Base-by-base conservation (phyloP, 345 rosid species). In the Eutrema japonicum region DNA sequence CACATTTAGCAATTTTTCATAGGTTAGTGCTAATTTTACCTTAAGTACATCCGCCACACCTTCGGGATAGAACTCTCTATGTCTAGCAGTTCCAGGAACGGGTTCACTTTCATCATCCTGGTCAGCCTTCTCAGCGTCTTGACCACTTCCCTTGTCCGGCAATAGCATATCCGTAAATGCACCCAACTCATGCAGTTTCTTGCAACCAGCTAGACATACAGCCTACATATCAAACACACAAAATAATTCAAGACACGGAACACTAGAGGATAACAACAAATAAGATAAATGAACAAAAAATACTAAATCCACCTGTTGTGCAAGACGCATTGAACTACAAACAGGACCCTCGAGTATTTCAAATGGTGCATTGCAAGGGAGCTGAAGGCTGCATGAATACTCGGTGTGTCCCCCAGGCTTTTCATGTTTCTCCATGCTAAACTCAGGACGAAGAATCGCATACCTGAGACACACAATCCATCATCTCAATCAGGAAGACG, bases 151-250 rank as follows among this genome's bases (percentile, higher is more conserved):
- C 79, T 87, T 95, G 83, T 95, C 99, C 6, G 99, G 99, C 80
- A 95, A 88, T 63, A 95, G 88, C 96, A 88, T 92, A 83, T 95
- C 98, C 37, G 97, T 95, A 83, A 95, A 95, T 49, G 96, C 97
- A 70, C 96, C 98, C 99, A 95, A 88, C 84, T 95, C 99, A 75
- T 95, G 99, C 78, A 92, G 89, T 84, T 89, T 95, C 87, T 92
- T 95, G 88, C 99, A 92, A 77, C 96, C 99, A 77, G 92, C 96
- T 82, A 95, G 80, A 83, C 99, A 95, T 79, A 92, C 99, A 81
- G 97, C 96, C 97, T 94, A 63, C 81, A 78, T 22, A 69, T 69
- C 43, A 70, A 68, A 63, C 57, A 77, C 49, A 73, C 1, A 35
- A 73, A 55, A 41, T 75, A 48, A 7, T n/a, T 43, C 45, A 35